Evolutionary conservation across 306 rosid genomes (phyloP), one percentile per base, ranked within the genome.

Genomic region (Notholithocarpus densiflorus): DNA sequence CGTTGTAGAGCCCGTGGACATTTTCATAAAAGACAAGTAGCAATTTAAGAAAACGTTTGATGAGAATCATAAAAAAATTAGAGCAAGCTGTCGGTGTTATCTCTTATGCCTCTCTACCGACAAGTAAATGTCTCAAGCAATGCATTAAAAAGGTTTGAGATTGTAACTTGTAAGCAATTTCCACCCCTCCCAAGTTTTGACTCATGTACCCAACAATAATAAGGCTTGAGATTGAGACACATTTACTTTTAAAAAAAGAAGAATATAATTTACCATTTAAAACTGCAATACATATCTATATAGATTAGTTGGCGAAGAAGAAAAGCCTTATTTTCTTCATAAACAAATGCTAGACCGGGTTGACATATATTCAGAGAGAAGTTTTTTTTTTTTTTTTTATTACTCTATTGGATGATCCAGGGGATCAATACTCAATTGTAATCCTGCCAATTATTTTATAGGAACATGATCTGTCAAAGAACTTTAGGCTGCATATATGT

Each of bases 401-500:
- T 31, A 60, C 40, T 55, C 62, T 74, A n/a, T 45, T 8, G 43
- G 55, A 68, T 43, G 52, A 66, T 74, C 31, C 79, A 80, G 43
- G 65, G 57, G 34, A 37, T 0, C 26, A 20, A 21, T 23, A 3
- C 37, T 24, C 23, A 72, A 77, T 53, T 10, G 24, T 73, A 75
- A 15, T 56, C 54, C 19, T n/a, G 21, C 20, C 56, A 24, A 31
- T 73, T 54, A 72, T 32, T 73, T 31, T 74, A 68, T 9, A 7
- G 71, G 57, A 57, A 37, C 32, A 74, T 80, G 69, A 27, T 60
- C 83, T 78, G 83, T 83, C 70, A 69, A 59, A 37, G 10, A 74
- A 54, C 24, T 77, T 71, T 19, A 32, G 2, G 48, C 15, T 37
- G 43, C 4, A 1, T 29, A 29, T 29, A 31, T 31, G 4, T 29